Evolutionary conservation across 1,284 basidiomycete genomes (phyloP).

Genomic region (Pascua guehoae): DNA sequence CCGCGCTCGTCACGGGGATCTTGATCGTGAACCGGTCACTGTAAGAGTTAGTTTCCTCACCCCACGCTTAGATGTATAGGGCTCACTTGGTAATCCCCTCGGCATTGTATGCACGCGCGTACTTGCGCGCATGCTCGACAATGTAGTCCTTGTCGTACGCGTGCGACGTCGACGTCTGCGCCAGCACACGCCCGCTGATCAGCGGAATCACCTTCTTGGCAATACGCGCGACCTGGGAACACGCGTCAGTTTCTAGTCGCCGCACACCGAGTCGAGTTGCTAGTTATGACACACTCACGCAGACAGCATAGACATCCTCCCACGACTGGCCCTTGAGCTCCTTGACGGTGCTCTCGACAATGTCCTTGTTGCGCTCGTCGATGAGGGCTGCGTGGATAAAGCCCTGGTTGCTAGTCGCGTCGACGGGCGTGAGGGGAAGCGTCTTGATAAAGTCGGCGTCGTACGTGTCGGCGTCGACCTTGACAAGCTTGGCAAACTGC

Average conservation of each 20-base stretch:
- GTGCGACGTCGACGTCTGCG: slow-evolving; percentile 17
- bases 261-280: neutral
- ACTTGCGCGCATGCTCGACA: slow-evolving; percentile 14
- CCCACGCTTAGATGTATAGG: neutral
- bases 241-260: neutral
- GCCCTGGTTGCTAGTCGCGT: slow-evolving; percentile 38
- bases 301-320: slow-evolving; percentile 28
- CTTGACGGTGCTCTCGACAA: slow-evolving; percentile 26
- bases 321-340: slow-evolving; percentile 25
- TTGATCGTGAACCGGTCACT: slow-evolving; percentile 39
- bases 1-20: slow-evolving; percentile 36
- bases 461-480: slow-evolving; percentile 35
- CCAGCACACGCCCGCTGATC: slow-evolving; percentile 21
- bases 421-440: slow-evolving; percentile 31
- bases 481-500: slow-evolving; percentile 30
- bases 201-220: slow-evolving; percentile 17
- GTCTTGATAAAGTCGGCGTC: slow-evolving; percentile 26
- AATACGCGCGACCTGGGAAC: slow-evolving; percentile 13
- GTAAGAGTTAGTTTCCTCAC: neutral
- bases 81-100: slow-evolving; percentile 20
- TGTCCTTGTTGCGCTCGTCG: slow-evolving; percentile 29
- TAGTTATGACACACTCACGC: slow-evolving; percentile 22
- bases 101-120: slow-evolving; percentile 15
- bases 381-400: slow-evolving; percentile 28
- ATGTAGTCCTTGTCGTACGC: slow-evolving; percentile 18